Percentiles rank a stretch among this genome's conserved stretches.
Evolutionary conservation across 169 alveolate species (phyloP).

Genomic region (Eimeria falciformis): DNA sequence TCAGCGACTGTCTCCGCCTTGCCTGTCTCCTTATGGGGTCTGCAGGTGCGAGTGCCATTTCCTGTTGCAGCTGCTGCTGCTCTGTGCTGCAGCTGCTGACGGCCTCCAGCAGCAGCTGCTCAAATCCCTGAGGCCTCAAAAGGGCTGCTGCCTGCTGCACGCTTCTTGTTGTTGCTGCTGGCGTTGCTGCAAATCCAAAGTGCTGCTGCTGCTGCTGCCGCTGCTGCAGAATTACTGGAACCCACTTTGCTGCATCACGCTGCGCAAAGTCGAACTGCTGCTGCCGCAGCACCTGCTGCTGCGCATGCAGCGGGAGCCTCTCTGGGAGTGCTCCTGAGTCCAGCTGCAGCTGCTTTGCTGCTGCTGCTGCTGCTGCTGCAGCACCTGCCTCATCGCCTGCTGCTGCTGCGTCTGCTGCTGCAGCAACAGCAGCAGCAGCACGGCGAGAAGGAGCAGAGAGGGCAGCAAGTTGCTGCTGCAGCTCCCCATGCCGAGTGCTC

Average conservation of each 20-base stretch:
- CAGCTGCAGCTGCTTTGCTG: slow-evolving; percentile 12
- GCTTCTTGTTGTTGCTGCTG: neutral
- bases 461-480: slow-evolving; percentile 45
- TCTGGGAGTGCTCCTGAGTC: slow-evolving; percentile 41
- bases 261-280: neutral
- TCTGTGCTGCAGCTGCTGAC: slow-evolving; percentile 18
- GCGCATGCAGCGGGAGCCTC: slow-evolving; percentile 24
- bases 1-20: too few species aligned
- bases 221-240: slow-evolving; percentile 3
- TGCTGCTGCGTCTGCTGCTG: slow-evolving; percentile 14
- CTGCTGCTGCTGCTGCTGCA: neutral
- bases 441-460: slow-evolving; percentile 47
- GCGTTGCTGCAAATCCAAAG: neutral
- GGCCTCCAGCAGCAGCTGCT: slow-evolving; percentile 29
- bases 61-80: slow-evolving; percentile 54
- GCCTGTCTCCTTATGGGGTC: slow-evolving; percentile 28
- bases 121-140: slow-evolving; percentile 21
- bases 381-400: neutral
- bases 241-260: slow-evolving; percentile 2
- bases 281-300: neutral
- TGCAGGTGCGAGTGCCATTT: slow-evolving; percentile 29
- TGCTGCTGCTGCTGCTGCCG: slow-evolving; percentile 35
- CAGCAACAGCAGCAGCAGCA: slow-evolving; percentile 30
- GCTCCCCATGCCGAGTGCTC: slow-evolving; percentile 45
- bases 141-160: slow-evolving; percentile 52